phyloP scores from a whole-genome alignment of 805 yeast genomes.

The Ogataea trehaloabstinens region DNA sequence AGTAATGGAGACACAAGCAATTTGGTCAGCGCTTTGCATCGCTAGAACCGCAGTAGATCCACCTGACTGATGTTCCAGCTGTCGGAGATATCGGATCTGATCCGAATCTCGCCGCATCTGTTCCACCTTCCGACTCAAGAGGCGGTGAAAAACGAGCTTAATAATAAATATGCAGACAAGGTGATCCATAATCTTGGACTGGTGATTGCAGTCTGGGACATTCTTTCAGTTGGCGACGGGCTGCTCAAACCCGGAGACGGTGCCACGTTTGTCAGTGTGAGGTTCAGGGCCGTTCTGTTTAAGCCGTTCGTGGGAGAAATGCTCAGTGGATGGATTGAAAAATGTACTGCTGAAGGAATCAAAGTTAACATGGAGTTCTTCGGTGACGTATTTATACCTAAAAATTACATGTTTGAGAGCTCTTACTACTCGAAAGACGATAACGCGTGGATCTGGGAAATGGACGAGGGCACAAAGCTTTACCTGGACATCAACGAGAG shows the following conservation, averaged over 20 bases:
- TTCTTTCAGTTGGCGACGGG: slow-evolving; percentile 82
- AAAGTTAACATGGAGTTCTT: slow-evolving; percentile 83
- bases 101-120: slow-evolving; percentile 83
- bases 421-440: slow-evolving; percentile 51
- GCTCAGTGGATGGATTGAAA: slow-evolving; percentile 87
- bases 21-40: no score
- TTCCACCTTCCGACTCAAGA: slow-evolving; percentile 70
- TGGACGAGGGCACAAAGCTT: slow-evolving; percentile 69
- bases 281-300: slow-evolving; percentile 76
- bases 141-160: slow-evolving; percentile 77
- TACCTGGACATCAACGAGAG: slow-evolving; percentile 89
- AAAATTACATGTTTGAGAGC: slow-evolving; percentile 70
- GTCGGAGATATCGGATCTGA: slow-evolving; percentile 75
- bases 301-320: slow-evolving; percentile 95
- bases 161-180: slow-evolving; percentile 81
- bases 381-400: slow-evolving; percentile 89
- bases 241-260: slow-evolving; percentile 94
- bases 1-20: no score
- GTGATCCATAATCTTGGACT: slow-evolving; percentile 83
- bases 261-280: slow-evolving; percentile 71
- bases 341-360: slow-evolving; percentile 84
- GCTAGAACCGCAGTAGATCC: no score
- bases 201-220: slow-evolving; percentile 81
- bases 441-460: slow-evolving; percentile 92
- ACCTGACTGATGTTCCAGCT: slow-evolving; percentile 69